phyloP scores from a whole-genome alignment of 192 early-diverging fungal genomes.

The Coemansia sp. region DNA sequence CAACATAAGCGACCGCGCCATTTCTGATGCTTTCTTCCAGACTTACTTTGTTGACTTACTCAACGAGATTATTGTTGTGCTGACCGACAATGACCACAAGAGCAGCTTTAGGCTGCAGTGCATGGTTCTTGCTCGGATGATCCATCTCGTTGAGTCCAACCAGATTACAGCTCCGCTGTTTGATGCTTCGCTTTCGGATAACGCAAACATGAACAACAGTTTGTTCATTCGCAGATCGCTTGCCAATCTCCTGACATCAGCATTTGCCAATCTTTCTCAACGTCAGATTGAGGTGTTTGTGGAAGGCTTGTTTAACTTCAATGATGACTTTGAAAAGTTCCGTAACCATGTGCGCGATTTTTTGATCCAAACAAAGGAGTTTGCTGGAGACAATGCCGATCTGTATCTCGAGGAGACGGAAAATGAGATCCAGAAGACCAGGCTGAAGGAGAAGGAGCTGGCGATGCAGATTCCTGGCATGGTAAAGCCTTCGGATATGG shows the following conservation, averaged over 20 bases:
- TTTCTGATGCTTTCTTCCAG: slow-evolving; percentile 89
- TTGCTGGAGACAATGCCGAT: slow-evolving; percentile 83
- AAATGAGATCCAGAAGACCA: slow-evolving; percentile 73
- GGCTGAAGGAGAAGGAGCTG: slow-evolving; percentile 77
- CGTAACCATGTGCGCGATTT: slow-evolving; percentile 96
- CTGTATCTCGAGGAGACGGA: slow-evolving; percentile 92
- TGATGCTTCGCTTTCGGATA: slow-evolving; percentile 68
- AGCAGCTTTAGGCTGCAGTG: slow-evolving; percentile 94
- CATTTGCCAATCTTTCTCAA: slow-evolving; percentile 91
- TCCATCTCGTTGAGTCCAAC: slow-evolving; percentile 80
- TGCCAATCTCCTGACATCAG: slow-evolving; percentile 75
- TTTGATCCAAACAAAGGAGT: slow-evolving; percentile 92
- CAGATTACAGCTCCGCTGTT: slow-evolving; percentile 87
- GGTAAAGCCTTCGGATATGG: slow-evolving; percentile 90
- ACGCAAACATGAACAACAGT: slow-evolving; percentile 77
- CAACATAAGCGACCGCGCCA: slow-evolving; percentile 65
- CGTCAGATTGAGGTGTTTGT: slow-evolving; percentile 87
- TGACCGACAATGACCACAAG: slow-evolving; percentile 97
- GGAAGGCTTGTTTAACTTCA: slow-evolving; percentile 80
- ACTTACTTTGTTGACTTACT: slow-evolving; percentile 88
- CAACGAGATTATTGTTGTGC: slow-evolving; percentile 95
- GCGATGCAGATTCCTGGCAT: slow-evolving; percentile 92
- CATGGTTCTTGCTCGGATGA: slow-evolving; percentile 87
- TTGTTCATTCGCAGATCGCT: slow-evolving; percentile 85
- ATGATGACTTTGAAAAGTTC: slow-evolving; percentile 82